A percentile compares a stretch with the other conserved stretches of the same genome.
Evolutionary conservation across 805 yeast genomes (phyloP).

Genomic region (Yarrowia sp.): DNA sequence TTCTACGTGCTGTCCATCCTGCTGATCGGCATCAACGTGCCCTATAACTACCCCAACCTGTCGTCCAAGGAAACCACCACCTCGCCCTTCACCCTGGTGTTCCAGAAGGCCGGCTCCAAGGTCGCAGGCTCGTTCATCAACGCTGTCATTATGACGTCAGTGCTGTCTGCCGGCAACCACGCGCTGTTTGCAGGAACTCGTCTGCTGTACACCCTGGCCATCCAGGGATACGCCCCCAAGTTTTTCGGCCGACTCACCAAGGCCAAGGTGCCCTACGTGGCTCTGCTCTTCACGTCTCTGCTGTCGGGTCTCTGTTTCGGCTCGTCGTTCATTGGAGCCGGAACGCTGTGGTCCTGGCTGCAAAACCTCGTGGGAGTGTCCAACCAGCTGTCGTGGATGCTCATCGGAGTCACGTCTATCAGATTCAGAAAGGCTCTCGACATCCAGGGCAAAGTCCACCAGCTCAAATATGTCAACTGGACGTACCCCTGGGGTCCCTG

Average conservation of each 20-base stretch:
- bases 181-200: slow-evolving; percentile 71
- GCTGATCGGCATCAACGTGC: slow-evolving; percentile 66
- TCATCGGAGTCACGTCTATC: slow-evolving; percentile 61
- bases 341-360: slow-evolving; percentile 62
- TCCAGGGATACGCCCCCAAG: slow-evolving; percentile 65
- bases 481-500: slow-evolving; percentile 61
- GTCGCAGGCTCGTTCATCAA: slow-evolving; percentile 60
- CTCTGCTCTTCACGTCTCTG: slow-evolving; percentile 57
- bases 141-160: slow-evolving; percentile 65
- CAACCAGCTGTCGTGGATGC: slow-evolving; percentile 68
- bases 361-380: slow-evolving; percentile 67
- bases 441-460: slow-evolving; percentile 53
- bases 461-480: slow-evolving; percentile 58
- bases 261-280: slow-evolving; percentile 62
- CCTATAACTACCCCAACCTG: slow-evolving; percentile 60
- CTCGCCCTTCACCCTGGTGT: slow-evolving; percentile 56
- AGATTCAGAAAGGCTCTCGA: slow-evolving; percentile 60
- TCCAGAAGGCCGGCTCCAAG: slow-evolving; percentile 55
- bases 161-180: slow-evolving; percentile 70
- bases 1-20: slow-evolving; percentile 62
- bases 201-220: slow-evolving; percentile 64
- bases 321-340: slow-evolving; percentile 60
- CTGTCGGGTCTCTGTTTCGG: slow-evolving; percentile 67
- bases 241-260: slow-evolving; percentile 56
- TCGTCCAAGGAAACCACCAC: slow-evolving; percentile 54